Evolutionary conservation across 129 eudicot genomes (phyloP).

Genomic region (Lonicera japonica): DNA sequence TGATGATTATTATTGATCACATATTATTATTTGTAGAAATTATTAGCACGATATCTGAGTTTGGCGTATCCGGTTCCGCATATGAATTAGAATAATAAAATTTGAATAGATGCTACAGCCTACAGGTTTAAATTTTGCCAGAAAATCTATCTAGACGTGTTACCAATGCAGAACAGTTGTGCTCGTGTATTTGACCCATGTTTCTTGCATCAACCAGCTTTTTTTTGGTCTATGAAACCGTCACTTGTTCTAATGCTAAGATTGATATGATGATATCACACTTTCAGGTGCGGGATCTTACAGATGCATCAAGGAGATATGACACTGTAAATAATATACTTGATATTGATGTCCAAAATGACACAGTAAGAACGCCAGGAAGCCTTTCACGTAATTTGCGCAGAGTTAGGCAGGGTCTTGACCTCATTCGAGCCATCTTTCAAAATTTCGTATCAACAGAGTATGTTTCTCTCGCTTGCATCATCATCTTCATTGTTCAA

Average conservation of each 20-base stretch:
- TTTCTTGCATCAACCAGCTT: neutral
- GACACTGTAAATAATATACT: slow-evolving; percentile 61
- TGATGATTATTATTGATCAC: no score
- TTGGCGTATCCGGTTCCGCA: no score
- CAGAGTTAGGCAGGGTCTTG: slow-evolving; percentile 97
- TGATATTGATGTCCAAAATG: slow-evolving; percentile 56
- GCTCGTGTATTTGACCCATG: neutral
- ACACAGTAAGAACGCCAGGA: slow-evolving; percentile 70
- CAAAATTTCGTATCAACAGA: slow-evolving; percentile 62
- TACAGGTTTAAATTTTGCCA: no score
- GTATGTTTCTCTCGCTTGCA: slow-evolving; percentile 34
- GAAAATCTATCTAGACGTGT: no score
- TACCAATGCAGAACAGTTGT: neutral
- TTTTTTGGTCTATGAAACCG: neutral
- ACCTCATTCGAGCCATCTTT: slow-evolving; percentile 76
- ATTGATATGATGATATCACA: neutral
- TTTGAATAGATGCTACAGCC: no score
- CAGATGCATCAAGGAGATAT: slow-evolving; percentile 53
- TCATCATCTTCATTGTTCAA: slow-evolving; percentile 6
- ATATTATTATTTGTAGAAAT: no score
- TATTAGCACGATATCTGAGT: no score
- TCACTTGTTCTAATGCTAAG: neutral
- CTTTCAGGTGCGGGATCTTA: slow-evolving; percentile 67
- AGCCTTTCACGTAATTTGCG: slow-evolving; percentile 91
- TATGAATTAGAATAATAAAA: no score